Evolutionary conservation across 2,329 filamentous ascomycete species (phyloP).

Genomic region (Leptographium lundbergii): DNA sequence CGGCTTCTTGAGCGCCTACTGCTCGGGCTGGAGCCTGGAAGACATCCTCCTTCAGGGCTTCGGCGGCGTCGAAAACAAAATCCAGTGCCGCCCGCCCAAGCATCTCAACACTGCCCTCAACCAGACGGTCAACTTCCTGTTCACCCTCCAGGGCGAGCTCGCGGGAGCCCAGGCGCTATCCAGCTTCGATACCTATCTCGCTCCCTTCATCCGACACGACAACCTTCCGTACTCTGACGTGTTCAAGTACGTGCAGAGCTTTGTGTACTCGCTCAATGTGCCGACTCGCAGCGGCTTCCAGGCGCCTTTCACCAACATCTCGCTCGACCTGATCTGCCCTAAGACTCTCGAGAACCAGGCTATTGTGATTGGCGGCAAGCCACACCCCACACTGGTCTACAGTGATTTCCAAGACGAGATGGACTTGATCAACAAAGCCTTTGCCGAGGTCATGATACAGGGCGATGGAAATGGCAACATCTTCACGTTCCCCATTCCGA

Average conservation of each 20-base stretch:
- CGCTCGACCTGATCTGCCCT: neutral
- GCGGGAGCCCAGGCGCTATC: neutral
- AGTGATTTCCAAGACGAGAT: constrained; percentile 1
- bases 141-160: neutral
- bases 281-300: neutral
- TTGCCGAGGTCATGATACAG: neutral
- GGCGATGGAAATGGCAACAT: neutral
- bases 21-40: neutral
- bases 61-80: neutral
- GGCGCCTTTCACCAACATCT: constrained; percentile 1
- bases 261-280: neutral
- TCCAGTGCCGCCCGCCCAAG: neutral
- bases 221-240: neutral
- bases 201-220: neutral
- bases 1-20: neutral
- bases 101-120: neutral
- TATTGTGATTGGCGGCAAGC: neutral
- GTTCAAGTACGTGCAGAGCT: constrained; percentile 1
- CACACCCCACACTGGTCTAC: neutral
- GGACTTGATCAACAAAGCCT: neutral
- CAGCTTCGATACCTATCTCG: constrained; percentile 1
- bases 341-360: neutral
- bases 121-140: constrained; percentile 1
- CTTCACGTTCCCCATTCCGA: neutral
- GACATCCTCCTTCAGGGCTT: neutral